Percentiles rank a stretch among this genome's conserved stretches.
Conservation (phyloP, 176 grass and related monocot genomes). For the Phragmites australis region DNA sequence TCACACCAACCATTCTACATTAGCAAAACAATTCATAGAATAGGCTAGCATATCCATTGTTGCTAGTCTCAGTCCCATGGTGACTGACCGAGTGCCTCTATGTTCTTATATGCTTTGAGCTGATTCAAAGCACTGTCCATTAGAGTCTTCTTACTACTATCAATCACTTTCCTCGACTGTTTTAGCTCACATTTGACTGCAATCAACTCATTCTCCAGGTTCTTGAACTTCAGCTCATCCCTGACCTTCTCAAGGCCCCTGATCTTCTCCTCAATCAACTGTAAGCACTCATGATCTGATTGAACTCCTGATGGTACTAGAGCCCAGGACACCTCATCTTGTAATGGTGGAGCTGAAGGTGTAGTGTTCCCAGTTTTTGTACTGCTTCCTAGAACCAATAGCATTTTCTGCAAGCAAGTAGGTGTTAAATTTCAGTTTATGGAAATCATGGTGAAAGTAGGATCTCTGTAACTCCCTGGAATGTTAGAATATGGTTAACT, state of each 20-base stretch:
- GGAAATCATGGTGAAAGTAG: background rate
- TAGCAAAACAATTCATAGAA: no score
- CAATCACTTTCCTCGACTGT: conserved; percentile 31
- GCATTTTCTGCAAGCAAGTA: conserved; percentile 39
- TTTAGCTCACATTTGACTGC: conserved; percentile 35
- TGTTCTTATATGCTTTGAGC: conserved; percentile 33
- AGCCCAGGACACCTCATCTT: conserved; percentile 7
- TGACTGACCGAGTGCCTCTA: conserved; percentile 28
- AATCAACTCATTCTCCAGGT: conserved; percentile 28
- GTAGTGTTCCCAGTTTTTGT: background rate
- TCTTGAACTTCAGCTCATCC: conserved; percentile 37
- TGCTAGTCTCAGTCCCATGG: background rate
- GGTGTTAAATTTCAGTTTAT: background rate
- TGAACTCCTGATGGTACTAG: background rate
- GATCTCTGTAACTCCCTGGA: background rate
- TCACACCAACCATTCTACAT: no score
- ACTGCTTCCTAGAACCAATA: conserved; percentile 31
- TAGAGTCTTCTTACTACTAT: conserved; percentile 35
- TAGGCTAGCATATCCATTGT: background rate
- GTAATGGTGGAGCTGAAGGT: conserved; percentile 49
- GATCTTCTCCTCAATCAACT: conserved; percentile 35
- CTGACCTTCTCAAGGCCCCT: conserved; percentile 32
- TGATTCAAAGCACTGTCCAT: conserved; percentile 42
- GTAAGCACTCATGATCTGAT: background rate
- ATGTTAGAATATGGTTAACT: background rate